A percentile compares a stretch with the other conserved stretches of the same genome.
These are phyloP conservation scores for Brassica rapa DNA, from an alignment of 345 rosid species.

Conservation along the genomic window DNA sequence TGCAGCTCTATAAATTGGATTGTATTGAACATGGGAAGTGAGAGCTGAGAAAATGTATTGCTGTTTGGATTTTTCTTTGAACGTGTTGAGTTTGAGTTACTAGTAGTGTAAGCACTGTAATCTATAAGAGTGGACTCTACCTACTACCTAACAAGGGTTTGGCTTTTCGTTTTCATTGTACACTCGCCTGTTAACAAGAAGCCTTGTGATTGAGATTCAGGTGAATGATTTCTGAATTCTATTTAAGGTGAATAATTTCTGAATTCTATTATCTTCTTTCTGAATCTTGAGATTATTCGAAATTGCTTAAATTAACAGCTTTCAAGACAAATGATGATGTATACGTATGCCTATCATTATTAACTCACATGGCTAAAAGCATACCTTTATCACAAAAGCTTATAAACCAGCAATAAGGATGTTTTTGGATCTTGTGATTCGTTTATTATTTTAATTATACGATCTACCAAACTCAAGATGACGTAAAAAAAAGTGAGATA, in stretches of 20 bases:
- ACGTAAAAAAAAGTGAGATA: neutral
- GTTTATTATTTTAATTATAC: neutral
- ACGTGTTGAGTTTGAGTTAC: neutral
- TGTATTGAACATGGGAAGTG: conserved; percentile 12
- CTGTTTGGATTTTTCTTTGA: conserved; percentile 8
- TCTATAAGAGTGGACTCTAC: neutral
- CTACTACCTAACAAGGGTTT: neutral
- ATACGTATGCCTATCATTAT: neutral
- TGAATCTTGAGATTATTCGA: neutral
- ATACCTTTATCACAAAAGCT: conserved; percentile 15
- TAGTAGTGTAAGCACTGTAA: neutral
- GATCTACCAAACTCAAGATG: conserved; percentile 31
- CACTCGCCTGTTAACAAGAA: neutral
- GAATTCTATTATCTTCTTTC: neutral
- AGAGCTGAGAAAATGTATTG: neutral
- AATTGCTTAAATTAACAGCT: neutral
- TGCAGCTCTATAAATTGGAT: conserved; percentile 7
- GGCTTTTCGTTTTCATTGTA: neutral
- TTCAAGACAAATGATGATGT: neutral
- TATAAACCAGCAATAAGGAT: conserved; percentile 18
- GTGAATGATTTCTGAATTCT: neutral
- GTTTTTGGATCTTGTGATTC: conserved; percentile 23
- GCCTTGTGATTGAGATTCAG: neutral
- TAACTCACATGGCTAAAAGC: conserved; percentile 29
- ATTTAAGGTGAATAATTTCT: neutral